These are phyloP conservation scores for Pichia gijzeniarum DNA, from an alignment of 805 yeast species.

Conservation along the genomic window DNA sequence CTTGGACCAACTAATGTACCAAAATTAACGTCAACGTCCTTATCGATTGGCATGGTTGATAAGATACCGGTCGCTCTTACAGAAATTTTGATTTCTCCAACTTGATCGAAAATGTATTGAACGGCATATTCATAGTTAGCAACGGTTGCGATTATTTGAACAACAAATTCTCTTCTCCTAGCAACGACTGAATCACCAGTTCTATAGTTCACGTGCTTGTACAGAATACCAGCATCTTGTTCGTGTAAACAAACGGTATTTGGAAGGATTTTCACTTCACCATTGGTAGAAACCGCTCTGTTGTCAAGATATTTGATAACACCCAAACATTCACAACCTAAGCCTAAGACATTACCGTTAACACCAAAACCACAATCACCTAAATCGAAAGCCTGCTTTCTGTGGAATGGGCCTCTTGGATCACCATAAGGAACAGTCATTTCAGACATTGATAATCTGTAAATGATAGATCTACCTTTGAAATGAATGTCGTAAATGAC, in stretches of 20 bases:
- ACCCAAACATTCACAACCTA: constrained; percentile 83
- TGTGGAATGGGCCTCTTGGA: constrained; percentile 75
- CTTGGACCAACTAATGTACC: constrained; percentile 76
- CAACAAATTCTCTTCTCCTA: constrained; percentile 71
- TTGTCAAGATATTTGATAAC: constrained; percentile 69
- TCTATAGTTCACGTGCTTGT: constrained; percentile 77
- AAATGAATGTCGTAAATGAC: constrained; percentile 66
- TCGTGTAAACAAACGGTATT: constrained; percentile 77
- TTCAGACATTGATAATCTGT: constrained; percentile 68
- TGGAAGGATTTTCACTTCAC: constrained; percentile 57
- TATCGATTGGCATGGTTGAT: constrained; percentile 78
- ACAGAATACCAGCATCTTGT: constrained; percentile 69
- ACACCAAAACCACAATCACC: constrained; percentile 84
- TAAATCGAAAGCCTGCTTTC: constrained; percentile 82
- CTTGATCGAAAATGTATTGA: constrained; percentile 67
- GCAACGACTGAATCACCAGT: constrained; percentile 63
- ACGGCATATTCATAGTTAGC: constrained; percentile 78
- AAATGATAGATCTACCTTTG: constrained; percentile 70
- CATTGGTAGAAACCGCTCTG: constrained; percentile 47
- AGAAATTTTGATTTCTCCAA: constrained; percentile 71
- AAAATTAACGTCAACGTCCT: constrained; percentile 50
- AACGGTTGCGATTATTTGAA: constrained; percentile 78
- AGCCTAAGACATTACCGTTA: constrained; percentile 56
- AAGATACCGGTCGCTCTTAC: constrained; percentile 83
- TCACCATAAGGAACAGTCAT: constrained; percentile 90